Evolutionary conservation across 1,284 basidiomycete species (phyloP), one percentile per base, ranked within the genome.

Genomic region (Trichosporon asahii): DNA sequence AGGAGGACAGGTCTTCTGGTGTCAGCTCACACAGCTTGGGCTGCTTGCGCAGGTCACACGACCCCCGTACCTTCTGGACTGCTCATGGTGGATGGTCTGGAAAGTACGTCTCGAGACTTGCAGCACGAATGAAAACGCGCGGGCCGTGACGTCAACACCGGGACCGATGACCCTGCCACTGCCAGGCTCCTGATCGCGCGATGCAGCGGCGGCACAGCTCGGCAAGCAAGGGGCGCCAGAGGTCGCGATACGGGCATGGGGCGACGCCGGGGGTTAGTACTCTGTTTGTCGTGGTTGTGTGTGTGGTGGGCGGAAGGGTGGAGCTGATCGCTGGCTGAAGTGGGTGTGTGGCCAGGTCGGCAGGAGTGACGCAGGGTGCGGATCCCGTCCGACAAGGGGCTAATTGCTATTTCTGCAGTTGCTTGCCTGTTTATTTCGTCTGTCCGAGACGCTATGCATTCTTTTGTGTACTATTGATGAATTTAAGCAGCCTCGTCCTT

Each of bases 391-490:
- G 18, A n/a, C 40, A n/a, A 44, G 18, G n/a, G 40, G 40, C 3
- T n/a, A 18, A 44, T n/a, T 44, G 37, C 40, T 44, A 44, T 44
- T 44, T 8, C 40, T 2, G 40, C 15, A 18, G 15, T 2, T 9
- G 35, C 35, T 9, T 37, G 35, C 35, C 35, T 37, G 35, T 37
- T 12, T 37, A 37, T 37, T 11, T 29, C 57, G 57, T 61, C 57
- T 61, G 57, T 61, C 57, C 57, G 57, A 61, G 57, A 49, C 40
- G 63, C 70, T 71, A 71, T 71, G 70, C 70, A 71, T 71, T 71
- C 70, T 61, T 61, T 61, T 61, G 29, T 53, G 57, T 61, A 31
- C 57, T 61, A 61, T 61, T 61, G 57, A 71, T 68, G 67, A 55
- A 65, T 69, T 66, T 33, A 64, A 27, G 14, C 21, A 67, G 44